Evolutionary conservation across 2,329 filamentous ascomycete species (phyloP), one percentile per base, ranked within the genome.

Genomic region (Fusarium dimerum): DNA sequence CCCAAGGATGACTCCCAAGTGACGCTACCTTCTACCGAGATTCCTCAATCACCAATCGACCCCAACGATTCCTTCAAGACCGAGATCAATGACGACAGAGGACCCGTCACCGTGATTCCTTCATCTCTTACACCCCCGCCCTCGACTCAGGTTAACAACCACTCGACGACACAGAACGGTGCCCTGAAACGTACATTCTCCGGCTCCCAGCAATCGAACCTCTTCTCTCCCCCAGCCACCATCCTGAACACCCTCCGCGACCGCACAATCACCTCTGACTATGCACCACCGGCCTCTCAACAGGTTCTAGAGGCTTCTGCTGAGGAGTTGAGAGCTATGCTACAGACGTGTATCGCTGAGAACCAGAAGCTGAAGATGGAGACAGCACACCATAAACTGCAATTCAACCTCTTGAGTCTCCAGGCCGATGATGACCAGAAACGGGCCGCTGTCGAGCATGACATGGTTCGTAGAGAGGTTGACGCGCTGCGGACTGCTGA

Each of bases 381-480:
- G 53, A 87, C 89, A 15, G 89, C 92, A 32, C 92, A 97, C 69
- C 88, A 94, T 75, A 95, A 94, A 73, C 77, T 97, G 49, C 93
- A 97, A 70, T 89, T 92, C 67, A 92, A 88, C 63, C 82, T 97
- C 66, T 81, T 96, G 29, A 86, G 84, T 47, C 86, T 97, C 59
- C 90, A 96, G 66, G 92, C 89, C 49, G 86, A 88, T 45, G 91
- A 96, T 62, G 88, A 92, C 30, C 84, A 90, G 10, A 92, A 95
- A 71, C 86, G 92, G 26, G 91, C 93, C 61, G 88, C 87, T 36
- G 92, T 97, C 6, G 93, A 97, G 71, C 89, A 96, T 64, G 89
- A 94, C 59, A 92, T 97, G 83, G 88, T 88, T n/a, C 84, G 90
- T 56, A 83, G 89, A 18, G 92, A 97, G 71, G 88, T 96, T 17